Evolutionary conservation across 2,329 filamentous ascomycete genomes (phyloP).

Genomic region (Aspergillus uvarum): DNA sequence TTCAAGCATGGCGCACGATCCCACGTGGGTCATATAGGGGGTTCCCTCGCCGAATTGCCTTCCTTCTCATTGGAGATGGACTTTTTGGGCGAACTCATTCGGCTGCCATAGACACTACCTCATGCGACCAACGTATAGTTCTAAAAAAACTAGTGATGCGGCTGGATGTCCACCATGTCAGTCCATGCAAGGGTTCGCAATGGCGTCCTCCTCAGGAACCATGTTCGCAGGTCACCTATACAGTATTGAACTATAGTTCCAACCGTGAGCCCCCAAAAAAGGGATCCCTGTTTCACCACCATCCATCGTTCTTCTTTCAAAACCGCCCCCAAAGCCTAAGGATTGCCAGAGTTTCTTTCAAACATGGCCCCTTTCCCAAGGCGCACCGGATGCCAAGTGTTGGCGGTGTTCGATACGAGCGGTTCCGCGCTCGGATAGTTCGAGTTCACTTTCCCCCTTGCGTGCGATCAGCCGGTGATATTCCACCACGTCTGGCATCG

Average conservation of each 20-base stretch:
- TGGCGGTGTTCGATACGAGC: too few species aligned
- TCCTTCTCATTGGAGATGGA: neutral
- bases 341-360: neutral
- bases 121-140: neutral
- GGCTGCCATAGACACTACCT: neutral
- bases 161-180: neutral
- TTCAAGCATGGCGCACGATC: neutral
- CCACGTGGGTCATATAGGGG: neutral
- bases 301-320: neutral
- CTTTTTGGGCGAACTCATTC: neutral
- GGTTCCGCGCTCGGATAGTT: neutral
- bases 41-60: neutral
- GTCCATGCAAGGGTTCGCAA: neutral
- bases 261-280: neutral
- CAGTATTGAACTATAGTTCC: neutral
- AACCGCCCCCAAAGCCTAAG: neutral
- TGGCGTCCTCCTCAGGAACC: neutral
- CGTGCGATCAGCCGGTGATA: neutral
- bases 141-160: neutral
- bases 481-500: constrained; percentile 5
- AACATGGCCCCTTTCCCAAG: neutral
- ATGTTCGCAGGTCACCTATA: neutral
- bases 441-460: neutral
- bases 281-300: neutral
- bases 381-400: neutral